These are phyloP conservation scores for Bassia scoparia DNA, from an alignment of 148 eudicot species.

Conservation along the genomic window DNA sequence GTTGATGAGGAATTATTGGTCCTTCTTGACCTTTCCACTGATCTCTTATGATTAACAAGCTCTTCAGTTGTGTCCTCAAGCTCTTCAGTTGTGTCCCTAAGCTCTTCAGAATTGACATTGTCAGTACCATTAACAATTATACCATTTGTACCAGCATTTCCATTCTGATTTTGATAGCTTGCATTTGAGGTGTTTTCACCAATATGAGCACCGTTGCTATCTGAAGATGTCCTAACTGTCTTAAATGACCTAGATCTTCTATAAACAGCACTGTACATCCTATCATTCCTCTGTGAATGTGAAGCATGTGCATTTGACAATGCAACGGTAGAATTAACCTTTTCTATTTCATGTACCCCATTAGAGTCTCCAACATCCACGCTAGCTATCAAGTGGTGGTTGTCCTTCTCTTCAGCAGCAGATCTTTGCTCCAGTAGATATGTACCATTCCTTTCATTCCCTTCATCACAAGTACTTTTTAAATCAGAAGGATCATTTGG, in stretches of 20 bases:
- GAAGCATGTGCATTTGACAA: constrained; percentile 32
- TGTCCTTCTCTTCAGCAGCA: constrained; percentile 24
- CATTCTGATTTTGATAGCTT: constrained; percentile 36
- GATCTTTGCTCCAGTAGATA: constrained; percentile 20
- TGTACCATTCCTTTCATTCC: constrained; percentile 27
- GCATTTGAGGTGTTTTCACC: constrained; percentile 49
- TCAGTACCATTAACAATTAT: constrained; percentile 31
- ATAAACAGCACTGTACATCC: constrained; percentile 80
- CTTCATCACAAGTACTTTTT: constrained; percentile 12
- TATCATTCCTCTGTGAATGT: constrained; percentile 43
- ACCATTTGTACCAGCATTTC: constrained; percentile 26
- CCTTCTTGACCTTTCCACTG: constrained; percentile 39
- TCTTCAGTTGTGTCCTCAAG: no score
- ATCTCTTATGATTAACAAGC: constrained; percentile 28
- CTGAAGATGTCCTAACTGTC: constrained; percentile 38
- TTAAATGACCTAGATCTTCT: constrained; percentile 70
- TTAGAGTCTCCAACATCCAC: constrained; percentile 30
- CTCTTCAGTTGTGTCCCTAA: constrained; percentile 32
- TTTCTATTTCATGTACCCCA: constrained; percentile 33
- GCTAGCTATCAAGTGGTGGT: constrained; percentile 19
- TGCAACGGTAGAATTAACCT: constrained; percentile 22
- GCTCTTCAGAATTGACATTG: constrained; percentile 33
- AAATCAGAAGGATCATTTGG: constrained; percentile 25
- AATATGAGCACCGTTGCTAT: constrained; percentile 34
- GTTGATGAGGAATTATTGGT: constrained; percentile 29